Conservation (phyloP, 2,329 filamentous ascomycete species). For the Hypoxylon sp. region DNA sequence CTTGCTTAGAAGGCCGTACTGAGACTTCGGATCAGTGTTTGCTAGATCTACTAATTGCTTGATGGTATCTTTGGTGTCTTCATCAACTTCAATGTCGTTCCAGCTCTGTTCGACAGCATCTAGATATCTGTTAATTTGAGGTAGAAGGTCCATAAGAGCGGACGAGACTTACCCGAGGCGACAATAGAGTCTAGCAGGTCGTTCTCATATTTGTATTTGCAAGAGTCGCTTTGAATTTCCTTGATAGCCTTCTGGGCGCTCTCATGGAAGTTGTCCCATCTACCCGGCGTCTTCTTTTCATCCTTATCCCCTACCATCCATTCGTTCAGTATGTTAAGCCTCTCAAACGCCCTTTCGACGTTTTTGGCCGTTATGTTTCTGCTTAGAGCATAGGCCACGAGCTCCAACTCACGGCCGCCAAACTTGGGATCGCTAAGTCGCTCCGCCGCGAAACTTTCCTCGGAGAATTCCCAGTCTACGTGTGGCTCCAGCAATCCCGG, state of each 20-base stretch:
- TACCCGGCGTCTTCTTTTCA: background rate
- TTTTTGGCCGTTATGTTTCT: background rate
- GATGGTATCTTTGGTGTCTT: constrained; percentile 13
- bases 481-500: background rate
- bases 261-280: background rate
- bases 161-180: constrained; percentile 5
- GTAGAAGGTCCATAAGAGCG: background rate
- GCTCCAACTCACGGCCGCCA: background rate
- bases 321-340: background rate
- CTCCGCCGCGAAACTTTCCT: background rate
- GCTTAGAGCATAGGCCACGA: background rate
- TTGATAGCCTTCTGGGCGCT: background rate
- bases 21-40: constrained; percentile 11
- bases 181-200: background rate
- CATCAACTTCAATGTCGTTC: constrained; percentile 22
- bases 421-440: background rate
- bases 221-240: background rate
- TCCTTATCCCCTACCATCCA: background rate
- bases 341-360: background rate
- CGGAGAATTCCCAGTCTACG: background rate
- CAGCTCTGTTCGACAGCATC: constrained; percentile 17
- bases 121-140: background rate
- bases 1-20: constrained; percentile 19
- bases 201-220: background rate
- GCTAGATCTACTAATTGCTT: constrained; percentile 23